These are phyloP conservation scores for Coniophora puteana DNA, from an alignment of 1,284 basidiomycete species.

Conservation along the genomic window DNA sequence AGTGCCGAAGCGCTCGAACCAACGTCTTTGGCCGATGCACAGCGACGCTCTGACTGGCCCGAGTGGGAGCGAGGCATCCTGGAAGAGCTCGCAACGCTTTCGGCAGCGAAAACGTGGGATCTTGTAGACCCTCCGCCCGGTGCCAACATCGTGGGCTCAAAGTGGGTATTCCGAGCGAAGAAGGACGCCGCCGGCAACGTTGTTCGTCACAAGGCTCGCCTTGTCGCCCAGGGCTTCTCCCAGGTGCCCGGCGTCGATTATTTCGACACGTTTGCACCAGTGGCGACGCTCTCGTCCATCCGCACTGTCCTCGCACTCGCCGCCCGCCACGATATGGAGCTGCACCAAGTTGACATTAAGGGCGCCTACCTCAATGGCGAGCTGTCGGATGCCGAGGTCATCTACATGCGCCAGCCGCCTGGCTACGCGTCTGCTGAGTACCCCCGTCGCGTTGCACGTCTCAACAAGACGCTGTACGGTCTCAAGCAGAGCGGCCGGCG, in stretches of 20 bases:
- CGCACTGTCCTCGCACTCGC: constrained; percentile 30
- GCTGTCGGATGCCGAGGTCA: constrained; percentile 25
- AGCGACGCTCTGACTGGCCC: constrained; percentile 1
- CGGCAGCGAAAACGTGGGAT: constrained; percentile 3
- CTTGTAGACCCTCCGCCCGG: constrained; percentile 5
- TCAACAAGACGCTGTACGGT: constrained; percentile 25
- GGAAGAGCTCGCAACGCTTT: not conserved
- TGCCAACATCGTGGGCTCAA: constrained; percentile 17
- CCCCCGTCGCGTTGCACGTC: constrained; percentile 16
- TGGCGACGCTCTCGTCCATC: constrained; percentile 29
- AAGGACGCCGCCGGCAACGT: constrained; percentile 20
- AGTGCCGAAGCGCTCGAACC: too few species aligned
- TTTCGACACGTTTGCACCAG: constrained; percentile 35
- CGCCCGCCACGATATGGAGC: constrained; percentile 22
- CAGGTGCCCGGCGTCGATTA: constrained; percentile 34
- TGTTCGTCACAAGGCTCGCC: constrained; percentile 27
- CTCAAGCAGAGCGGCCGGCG: too few species aligned
- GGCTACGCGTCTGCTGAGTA: constrained; percentile 22
- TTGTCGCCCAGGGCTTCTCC: constrained; percentile 33
- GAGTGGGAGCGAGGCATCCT: constrained; percentile 9
- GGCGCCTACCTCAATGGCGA: constrained; percentile 27
- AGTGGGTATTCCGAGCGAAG: constrained; percentile 30
- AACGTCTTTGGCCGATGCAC: not conserved
- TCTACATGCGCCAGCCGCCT: constrained; percentile 30
- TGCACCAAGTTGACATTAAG: constrained; percentile 33